Evolutionary conservation across 148 eudicot species (phyloP).

Genomic region (Rhododendron griersonianum): DNA sequence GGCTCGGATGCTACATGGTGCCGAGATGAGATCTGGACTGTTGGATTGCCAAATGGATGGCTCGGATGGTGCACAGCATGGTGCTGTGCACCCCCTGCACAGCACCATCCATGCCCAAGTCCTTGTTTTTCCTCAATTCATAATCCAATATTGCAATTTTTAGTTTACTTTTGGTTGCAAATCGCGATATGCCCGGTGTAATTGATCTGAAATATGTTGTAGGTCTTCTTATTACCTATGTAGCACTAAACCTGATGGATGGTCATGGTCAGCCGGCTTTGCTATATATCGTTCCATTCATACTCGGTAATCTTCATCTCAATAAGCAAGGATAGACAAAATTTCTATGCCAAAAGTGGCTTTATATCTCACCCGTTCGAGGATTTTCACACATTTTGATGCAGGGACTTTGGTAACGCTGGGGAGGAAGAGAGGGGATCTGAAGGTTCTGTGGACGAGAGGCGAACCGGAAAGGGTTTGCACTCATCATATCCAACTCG

Average conservation of each 20-base stretch:
- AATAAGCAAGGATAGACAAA: neutral
- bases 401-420: slow-evolving; percentile 61
- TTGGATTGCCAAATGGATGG: no score
- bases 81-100: no score
- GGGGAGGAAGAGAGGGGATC: slow-evolving; percentile 64
- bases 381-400: neutral
- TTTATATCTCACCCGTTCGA: neutral
- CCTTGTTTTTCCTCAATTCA: neutral
- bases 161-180: neutral
- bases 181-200: no score
- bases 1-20: no score
- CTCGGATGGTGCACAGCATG: no score
- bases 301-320: slow-evolving; percentile 38
- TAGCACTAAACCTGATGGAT: slow-evolving; percentile 79
- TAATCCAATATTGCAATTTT: neutral
- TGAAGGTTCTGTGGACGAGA: slow-evolving; percentile 56
- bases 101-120: neutral
- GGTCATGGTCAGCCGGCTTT: slow-evolving; percentile 95
- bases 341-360: neutral
- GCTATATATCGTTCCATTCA: slow-evolving; percentile 77
- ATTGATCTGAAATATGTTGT: slow-evolving; percentile 11
- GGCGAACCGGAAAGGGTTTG: slow-evolving; percentile 71
- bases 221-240: slow-evolving; percentile 82
- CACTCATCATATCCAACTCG: slow-evolving; percentile 43
- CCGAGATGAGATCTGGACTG: no score